Percentiles rank a stretch among this genome's conserved stretches.
Evolutionary conservation across 2,329 filamentous ascomycete genomes (phyloP).

Genomic region (Celoporthe dispersa): DNA sequence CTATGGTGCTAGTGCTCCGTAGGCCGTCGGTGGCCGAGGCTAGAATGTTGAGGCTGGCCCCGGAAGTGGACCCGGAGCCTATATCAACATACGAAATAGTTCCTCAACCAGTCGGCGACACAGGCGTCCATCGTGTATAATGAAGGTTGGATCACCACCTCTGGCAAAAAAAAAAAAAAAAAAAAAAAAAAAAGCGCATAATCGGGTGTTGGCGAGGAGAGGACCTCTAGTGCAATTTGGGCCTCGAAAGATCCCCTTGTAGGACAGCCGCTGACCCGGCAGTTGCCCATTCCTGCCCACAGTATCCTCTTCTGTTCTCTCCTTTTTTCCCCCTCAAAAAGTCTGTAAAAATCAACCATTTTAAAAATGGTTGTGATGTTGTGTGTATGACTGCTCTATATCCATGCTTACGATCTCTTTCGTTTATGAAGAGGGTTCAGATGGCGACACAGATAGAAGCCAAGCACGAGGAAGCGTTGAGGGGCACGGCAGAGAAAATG

Average conservation of each 20-base stretch:
- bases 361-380: not conserved
- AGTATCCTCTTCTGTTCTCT: not conserved
- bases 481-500: too few relatives aligned
- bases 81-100: slow-evolving; percentile 3
- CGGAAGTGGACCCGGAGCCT: slow-evolving; percentile 7
- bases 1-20: not conserved
- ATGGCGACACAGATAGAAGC: not conserved
- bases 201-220: not conserved
- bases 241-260: too few relatives aligned
- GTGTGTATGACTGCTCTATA: not conserved
- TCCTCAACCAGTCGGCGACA: slow-evolving; percentile 4
- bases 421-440: too few relatives aligned
- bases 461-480: not conserved
- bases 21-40: slow-evolving; percentile 11
- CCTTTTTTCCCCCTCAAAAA: not conserved
- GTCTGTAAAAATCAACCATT: not conserved
- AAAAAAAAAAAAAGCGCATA: too few relatives aligned
- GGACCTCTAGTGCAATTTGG: not conserved
- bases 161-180: too few relatives aligned
- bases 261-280: too few relatives aligned
- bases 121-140: not conserved
- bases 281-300: not conserved
- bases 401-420: not conserved
- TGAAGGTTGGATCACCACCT: not conserved
- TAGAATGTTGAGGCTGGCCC: not conserved